A percentile compares a stretch with the other conserved stretches of the same genome.
Evolutionary conservation across 331 rosid species (phyloP).

Genomic region (Erythrophleum ivorense): DNA sequence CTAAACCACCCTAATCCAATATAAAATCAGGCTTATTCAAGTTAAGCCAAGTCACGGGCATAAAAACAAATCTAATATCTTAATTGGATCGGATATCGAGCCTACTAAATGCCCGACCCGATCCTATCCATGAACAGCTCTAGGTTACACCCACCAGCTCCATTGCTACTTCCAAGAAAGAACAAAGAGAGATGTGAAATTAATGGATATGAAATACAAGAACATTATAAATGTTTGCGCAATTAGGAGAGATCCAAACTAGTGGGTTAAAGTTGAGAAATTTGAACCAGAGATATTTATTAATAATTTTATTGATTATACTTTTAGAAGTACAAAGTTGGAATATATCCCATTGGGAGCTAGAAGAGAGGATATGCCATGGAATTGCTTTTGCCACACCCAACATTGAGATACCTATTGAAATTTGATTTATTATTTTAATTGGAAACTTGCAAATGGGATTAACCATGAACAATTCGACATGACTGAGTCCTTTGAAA

Average conservation of each 20-base stretch:
- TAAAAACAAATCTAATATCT: no score
- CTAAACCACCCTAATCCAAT: no score
- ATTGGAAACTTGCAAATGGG: background rate
- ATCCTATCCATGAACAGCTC: no score
- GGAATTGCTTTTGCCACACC: constrained; percentile 17
- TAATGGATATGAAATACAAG: constrained; percentile 26
- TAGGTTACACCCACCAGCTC: constrained; percentile 32
- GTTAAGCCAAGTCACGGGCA: no score
- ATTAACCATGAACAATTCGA: background rate
- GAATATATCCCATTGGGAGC: constrained; percentile 11
- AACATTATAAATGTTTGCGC: background rate
- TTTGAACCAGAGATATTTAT: background rate
- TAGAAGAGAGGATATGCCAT: constrained; percentile 20
- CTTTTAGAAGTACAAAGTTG: background rate
- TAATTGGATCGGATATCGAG: no score
- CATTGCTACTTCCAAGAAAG: constrained; percentile 40
- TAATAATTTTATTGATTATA: background rate
- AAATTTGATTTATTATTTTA: background rate
- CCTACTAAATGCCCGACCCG: no score
- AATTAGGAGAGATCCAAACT: constrained; percentile 1
- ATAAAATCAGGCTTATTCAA: no score
- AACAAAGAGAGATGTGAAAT: constrained; percentile 27
- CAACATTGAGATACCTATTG: constrained; percentile 17
- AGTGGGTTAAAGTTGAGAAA: background rate
- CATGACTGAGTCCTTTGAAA: background rate